A percentile compares a stretch with the other conserved stretches of the same genome.
phyloP scores from a whole-genome alignment of 805 yeast genomes.

The Wickerhamiella azymoides region DNA sequence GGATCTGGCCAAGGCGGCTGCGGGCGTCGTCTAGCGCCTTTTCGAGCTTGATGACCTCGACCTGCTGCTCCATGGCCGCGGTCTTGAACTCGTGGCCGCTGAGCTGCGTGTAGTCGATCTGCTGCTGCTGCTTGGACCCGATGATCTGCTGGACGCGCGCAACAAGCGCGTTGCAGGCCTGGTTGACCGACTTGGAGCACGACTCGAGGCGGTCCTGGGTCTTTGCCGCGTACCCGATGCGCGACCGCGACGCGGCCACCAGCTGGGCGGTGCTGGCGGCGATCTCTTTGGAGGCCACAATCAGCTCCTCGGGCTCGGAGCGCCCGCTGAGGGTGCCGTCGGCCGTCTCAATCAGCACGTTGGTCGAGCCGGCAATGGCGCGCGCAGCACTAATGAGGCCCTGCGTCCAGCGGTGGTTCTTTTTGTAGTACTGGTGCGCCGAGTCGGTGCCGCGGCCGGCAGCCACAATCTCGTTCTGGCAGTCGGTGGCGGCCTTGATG shows the following conservation, averaged over 20 bases:
- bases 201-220: slow-evolving; percentile 61
- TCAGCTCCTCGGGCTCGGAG: slow-evolving; percentile 67
- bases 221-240: slow-evolving; percentile 61
- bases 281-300: slow-evolving; percentile 83
- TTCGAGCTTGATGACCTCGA: slow-evolving; percentile 71
- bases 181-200: slow-evolving; percentile 53
- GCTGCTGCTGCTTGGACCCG: slow-evolving; percentile 25
- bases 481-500: slow-evolving; percentile 61
- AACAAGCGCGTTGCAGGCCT: slow-evolving; percentile 66
- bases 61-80: slow-evolving; percentile 85
- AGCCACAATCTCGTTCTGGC: slow-evolving; percentile 69
- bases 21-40: slow-evolving; percentile 58
- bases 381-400: slow-evolving; percentile 83
- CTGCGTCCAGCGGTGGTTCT: slow-evolving; percentile 86
- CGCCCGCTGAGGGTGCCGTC: slow-evolving; percentile 57
- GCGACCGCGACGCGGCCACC: slow-evolving; percentile 82
- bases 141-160: slow-evolving; percentile 51
- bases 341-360: slow-evolving; percentile 68
- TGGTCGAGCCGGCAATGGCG: slow-evolving; percentile 73
- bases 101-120: slow-evolving; percentile 52
- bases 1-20: slow-evolving; percentile 69
- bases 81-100: slow-evolving; percentile 73
- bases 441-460: slow-evolving; percentile 53
- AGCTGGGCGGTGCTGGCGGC: slow-evolving; percentile 87
- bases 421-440: slow-evolving; percentile 64